Percentiles rank a stretch among this genome's conserved stretches.
These are phyloP conservation scores for Medicago arabica DNA, from an alignment of 306 rosid genomes.

Conservation along the genomic window DNA sequence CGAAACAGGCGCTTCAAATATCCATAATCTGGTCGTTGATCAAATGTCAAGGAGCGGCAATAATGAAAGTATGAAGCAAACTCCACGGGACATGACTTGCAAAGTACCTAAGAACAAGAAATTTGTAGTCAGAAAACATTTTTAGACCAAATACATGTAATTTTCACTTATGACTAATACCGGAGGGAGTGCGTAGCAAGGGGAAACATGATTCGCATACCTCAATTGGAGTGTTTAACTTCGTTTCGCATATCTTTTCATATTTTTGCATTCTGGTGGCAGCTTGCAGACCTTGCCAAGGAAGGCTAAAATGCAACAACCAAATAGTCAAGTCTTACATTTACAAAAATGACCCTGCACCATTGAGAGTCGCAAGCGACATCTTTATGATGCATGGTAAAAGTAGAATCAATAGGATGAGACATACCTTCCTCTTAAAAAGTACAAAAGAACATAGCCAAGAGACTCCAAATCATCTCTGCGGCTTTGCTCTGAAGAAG, in stretches of 20 bases:
- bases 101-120: slow-evolving; percentile 52
- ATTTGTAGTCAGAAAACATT: neutral
- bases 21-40: slow-evolving; percentile 74
- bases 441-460: slow-evolving; percentile 48
- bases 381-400: neutral
- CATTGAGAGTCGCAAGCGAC: neutral
- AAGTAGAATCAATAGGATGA: neutral
- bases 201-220: slow-evolving; percentile 39
- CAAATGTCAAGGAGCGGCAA: slow-evolving; percentile 71
- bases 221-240: slow-evolving; percentile 74
- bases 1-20: slow-evolving; percentile 70
- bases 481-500: slow-evolving; percentile 46
- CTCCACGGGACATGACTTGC: slow-evolving; percentile 66
- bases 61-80: slow-evolving; percentile 75
- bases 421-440: slow-evolving; percentile 48
- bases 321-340: slow-evolving; percentile 27
- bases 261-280: slow-evolving; percentile 69
- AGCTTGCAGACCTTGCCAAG: slow-evolving; percentile 90
- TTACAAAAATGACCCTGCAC: neutral
- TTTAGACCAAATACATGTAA: neutral
- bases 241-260: slow-evolving; percentile 70
- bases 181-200: neutral
- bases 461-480: slow-evolving; percentile 52
- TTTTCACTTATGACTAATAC: neutral
- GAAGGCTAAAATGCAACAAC: slow-evolving; percentile 63